Evolutionary conservation across 192 early-diverging fungal species (phyloP).

Genomic region (Radiomyces spectabilis): DNA sequence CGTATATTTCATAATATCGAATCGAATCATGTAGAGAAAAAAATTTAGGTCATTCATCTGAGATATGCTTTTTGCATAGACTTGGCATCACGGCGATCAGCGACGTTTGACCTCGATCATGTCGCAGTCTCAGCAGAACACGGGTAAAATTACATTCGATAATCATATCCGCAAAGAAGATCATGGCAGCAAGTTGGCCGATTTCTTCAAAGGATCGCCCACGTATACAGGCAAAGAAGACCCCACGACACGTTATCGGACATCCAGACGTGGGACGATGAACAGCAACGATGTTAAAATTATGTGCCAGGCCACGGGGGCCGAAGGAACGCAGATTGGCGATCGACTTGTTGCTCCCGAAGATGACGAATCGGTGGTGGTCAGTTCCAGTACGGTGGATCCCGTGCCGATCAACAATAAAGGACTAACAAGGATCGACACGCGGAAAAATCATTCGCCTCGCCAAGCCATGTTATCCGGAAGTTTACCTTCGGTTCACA

Average conservation of each 20-base stretch:
- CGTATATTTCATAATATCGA: too few relatives aligned
- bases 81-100: conserved; percentile 15
- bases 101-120: conserved; percentile 4
- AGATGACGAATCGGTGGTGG: conserved; percentile 38
- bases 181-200: background rate
- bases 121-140: conserved; percentile 19
- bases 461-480: conserved; percentile 5
- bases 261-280: conserved; percentile 3
- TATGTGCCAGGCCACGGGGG: background rate
- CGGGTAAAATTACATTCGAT: conserved; percentile 14
- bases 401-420: conserved; percentile 39
- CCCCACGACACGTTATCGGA: background rate
- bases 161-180: conserved; percentile 9
- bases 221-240: conserved; percentile 3
- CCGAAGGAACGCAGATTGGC: background rate
- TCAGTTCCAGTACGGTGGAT: conserved; percentile 43
- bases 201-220: conserved; percentile 17
- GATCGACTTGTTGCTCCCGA: conserved; percentile 16
- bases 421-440: background rate
- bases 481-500: conserved; percentile 21
- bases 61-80: conserved; percentile 4
- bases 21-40: too few relatives aligned
- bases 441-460: conserved; percentile 14
- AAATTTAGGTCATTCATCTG: too few relatives aligned
- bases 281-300: conserved; percentile 5